Evolutionary conservation across 176 grass and related monocot species (phyloP).

Genomic region (Carex pumila): DNA sequence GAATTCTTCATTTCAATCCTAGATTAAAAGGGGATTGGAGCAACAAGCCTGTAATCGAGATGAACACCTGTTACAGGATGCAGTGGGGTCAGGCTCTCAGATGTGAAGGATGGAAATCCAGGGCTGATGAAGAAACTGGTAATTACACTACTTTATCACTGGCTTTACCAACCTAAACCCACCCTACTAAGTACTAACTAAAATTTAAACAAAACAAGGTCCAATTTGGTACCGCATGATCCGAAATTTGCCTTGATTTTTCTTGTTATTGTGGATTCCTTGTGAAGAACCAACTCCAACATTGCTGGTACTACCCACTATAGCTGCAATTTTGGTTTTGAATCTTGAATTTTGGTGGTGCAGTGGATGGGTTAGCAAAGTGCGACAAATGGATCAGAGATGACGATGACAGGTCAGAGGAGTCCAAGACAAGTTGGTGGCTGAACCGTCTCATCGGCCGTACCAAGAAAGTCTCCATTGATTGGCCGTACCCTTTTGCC

Average conservation of each 20-base stretch:
- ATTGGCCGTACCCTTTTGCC: conserved; percentile 90
- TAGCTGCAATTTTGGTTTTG: too few species aligned
- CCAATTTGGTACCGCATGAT: neutral
- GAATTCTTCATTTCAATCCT: conserved; percentile 93
- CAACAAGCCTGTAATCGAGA: conserved; percentile 80
- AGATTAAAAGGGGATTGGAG: conserved; percentile 93
- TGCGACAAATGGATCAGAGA: conserved; percentile 92
- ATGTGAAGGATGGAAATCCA: conserved; percentile 82
- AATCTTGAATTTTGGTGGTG: conserved; percentile 12
- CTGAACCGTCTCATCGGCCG: conserved; percentile 76
- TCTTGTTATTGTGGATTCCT: neutral
- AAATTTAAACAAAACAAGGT: neutral
- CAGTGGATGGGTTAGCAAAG: conserved; percentile 84
- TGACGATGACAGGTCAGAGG: conserved; percentile 39
- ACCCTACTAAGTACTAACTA: neutral
- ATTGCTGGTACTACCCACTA: neutral
- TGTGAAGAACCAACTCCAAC: neutral
- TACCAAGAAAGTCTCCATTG: conserved; percentile 52
- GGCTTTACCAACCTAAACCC: too few species aligned
- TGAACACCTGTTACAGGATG: conserved; percentile 98
- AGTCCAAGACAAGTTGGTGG: conserved; percentile 78
- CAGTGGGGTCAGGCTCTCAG: conserved; percentile 79
- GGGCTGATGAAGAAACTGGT: conserved; percentile 79
- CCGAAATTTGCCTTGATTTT: neutral
- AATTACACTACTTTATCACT: neutral